phyloP scores from a whole-genome alignment of 805 yeast genomes.

The Candida maesae region DNA sequence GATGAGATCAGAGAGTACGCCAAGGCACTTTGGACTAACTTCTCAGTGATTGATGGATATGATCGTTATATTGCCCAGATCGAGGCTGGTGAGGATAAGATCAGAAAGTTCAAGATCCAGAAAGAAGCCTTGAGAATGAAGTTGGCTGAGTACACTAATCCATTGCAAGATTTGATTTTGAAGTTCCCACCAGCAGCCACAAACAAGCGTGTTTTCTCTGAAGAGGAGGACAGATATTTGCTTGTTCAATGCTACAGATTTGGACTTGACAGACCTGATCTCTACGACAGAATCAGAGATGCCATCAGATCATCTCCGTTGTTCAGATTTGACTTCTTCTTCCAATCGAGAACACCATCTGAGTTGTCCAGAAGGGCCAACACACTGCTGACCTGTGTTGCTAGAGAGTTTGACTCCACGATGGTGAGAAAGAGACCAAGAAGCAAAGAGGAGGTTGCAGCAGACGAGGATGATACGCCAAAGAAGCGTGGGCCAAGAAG shows the following conservation, averaged over 20 bases:
- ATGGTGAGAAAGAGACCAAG: constrained; percentile 16
- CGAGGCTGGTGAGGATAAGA: constrained; percentile 85
- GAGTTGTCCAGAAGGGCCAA: constrained; percentile 82
- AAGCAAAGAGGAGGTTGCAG: constrained; percentile 10
- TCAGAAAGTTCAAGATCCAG: constrained; percentile 60
- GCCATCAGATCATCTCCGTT: constrained; percentile 70
- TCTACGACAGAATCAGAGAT: constrained; percentile 75
- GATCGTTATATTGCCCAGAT: constrained; percentile 79
- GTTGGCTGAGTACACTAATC: constrained; percentile 64
- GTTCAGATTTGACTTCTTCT: constrained; percentile 84
- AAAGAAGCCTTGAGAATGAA: constrained; percentile 78
- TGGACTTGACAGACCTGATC: constrained; percentile 76
- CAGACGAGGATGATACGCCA: constrained; percentile 15
- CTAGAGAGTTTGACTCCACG: constrained; percentile 47
- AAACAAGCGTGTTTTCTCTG: constrained; percentile 66
- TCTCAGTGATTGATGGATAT: constrained; percentile 79
- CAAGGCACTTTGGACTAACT: constrained; percentile 75
- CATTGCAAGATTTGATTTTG: constrained; percentile 72
- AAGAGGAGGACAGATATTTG: constrained; percentile 88
- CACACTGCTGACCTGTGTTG: constrained; percentile 69
- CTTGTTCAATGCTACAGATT: constrained; percentile 72
- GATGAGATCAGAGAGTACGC: constrained; percentile 82
- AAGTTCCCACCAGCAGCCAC: constrained; percentile 70
- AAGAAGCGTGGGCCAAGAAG: constrained; percentile 18
- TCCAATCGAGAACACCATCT: constrained; percentile 70